Base-by-base conservation (phyloP, 805 yeast genomes). In the Candida ulmi region DNA sequence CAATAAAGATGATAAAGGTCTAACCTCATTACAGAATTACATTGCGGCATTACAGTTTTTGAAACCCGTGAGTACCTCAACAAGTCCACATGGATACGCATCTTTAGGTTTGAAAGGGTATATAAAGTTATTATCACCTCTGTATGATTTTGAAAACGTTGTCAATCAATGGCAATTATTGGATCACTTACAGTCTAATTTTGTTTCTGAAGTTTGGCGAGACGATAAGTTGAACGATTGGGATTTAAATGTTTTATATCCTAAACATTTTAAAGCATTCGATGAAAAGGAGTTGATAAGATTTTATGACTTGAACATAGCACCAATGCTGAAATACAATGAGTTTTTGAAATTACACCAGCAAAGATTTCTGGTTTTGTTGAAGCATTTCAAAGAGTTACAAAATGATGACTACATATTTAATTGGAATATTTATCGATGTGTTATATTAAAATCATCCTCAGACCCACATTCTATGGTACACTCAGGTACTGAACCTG, bases 161-260 rank as follows among this genome's bases (percentile, higher is more conserved):
- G 12, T 44, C 3, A 44, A 44, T n/a, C 44, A 44, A 23, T 44
- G 47, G 47, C 47, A 44, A 24, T 13, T 41, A 2, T 19, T 44
- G 21, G 17, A 36, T 13, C 38, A 41, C 23, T 12, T 44, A 15
- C 46, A 43, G 3, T 25, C 34, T 16, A 17, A 16, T 8, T 38
- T 43, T 17, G 21, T 43, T 25, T 18, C 25, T 4, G n/a, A 30
- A 1, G 12, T 43, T 5, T 33, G 36, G 16, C 33, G 33, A n/a
- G 38, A 31, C 21, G 36, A 26, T 9, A 26, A 17, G 24, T 11
- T 30, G 23, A n/a, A 11, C 6, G 15, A 30, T 4, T 40, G 21
- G 13, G 37, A 35, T 2, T 25, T 43, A 13, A 17, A 36, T 7
- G 29, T 35, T 11, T 30, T 43, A 25, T 43, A 43, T 35, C 44